Percentiles rank a stretch among this genome's conserved stretches.
phyloP scores from a whole-genome alignment of 164 flowering plant species.

The Sextonia rubra region DNA sequence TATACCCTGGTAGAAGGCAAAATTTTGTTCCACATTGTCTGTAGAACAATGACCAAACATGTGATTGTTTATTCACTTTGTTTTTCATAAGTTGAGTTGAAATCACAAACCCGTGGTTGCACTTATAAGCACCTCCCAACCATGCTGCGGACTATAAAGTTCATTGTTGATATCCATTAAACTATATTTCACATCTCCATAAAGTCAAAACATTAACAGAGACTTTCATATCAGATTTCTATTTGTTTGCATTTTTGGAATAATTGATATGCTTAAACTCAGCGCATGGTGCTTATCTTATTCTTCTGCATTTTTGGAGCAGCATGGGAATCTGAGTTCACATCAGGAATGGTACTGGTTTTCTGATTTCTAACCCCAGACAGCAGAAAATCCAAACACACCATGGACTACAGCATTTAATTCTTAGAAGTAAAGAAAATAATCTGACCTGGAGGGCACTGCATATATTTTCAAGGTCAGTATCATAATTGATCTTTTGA shows the following conservation, averaged over 20 bases:
- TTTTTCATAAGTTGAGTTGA: neutral
- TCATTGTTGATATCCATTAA: too few species aligned
- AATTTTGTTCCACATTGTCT: neutral
- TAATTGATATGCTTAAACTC: neutral
- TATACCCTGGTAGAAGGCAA: too few species aligned
- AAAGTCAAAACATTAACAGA: neutral
- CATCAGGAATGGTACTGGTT: neutral
- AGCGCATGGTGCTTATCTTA: too few species aligned
- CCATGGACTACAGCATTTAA: neutral
- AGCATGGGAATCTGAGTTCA: neutral
- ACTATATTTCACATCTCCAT: too few species aligned
- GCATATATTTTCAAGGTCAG: conserved; percentile 80
- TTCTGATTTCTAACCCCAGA: neutral
- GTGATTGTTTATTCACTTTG: neutral
- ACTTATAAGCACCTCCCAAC: too few species aligned
- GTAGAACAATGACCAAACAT: neutral
- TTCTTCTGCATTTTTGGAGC: neutral
- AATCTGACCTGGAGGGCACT: conserved; percentile 74
- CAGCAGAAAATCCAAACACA: neutral
- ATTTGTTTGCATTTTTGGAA: neutral
- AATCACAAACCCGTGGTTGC: too few species aligned
- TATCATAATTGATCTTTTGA: conserved; percentile 47
- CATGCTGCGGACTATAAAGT: too few species aligned
- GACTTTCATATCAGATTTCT: neutral
- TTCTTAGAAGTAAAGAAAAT: neutral